Base-by-base conservation (phyloP, 2,329 filamentous ascomycete genomes). In the Aspergillus neotritici region DNA sequence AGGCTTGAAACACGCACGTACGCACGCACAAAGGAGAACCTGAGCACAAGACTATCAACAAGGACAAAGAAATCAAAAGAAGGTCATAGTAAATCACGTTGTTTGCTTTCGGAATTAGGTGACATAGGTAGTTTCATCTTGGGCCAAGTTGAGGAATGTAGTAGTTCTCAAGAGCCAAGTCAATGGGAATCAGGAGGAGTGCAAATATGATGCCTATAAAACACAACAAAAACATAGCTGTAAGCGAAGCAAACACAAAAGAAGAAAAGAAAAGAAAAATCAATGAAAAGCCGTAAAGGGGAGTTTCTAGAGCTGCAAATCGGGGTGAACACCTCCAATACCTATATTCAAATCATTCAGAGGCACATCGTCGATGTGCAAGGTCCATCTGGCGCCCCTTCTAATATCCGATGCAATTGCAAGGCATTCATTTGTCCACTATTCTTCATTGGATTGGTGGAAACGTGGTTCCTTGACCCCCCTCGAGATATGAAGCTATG, bases 401-500 rank as follows among this genome's bases (percentile, higher is more conserved):
- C 53, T 54, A 47, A 54, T 58, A 58, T 57, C 51, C 54, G 52
- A 56, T 56, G 55, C 52, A 55, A 58, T 49, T 54, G 46, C 47
- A 51, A 49, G 57, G 54, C 41, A 53, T 54, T 52, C 50, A 56
- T 54, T 49, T 56, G 47, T 47, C 43, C 49, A 46, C 38, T 45
- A 40, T 40, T 46, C 35, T 51, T 44, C 40, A 56, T 45, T 52
- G 49, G 47, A 50, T 49, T 53, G 56, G 57, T 54, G 52, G 57
- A 51, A 53, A 49, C 49, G 46, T 47, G 49, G 49, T 55, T 54
- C 51, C 57, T 54, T 54, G 52, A 48, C 50, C 56, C 54, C 54
- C 50, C 49, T 59, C 54, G 57, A 57, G 58, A 58, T 52, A 58
- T 58, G 57, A 63, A 64, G 57, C 60, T 61, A 58, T 60, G 60